phyloP scores from a whole-genome alignment of 257 asterid genomes.

The Nicotiana benthamiana region DNA sequence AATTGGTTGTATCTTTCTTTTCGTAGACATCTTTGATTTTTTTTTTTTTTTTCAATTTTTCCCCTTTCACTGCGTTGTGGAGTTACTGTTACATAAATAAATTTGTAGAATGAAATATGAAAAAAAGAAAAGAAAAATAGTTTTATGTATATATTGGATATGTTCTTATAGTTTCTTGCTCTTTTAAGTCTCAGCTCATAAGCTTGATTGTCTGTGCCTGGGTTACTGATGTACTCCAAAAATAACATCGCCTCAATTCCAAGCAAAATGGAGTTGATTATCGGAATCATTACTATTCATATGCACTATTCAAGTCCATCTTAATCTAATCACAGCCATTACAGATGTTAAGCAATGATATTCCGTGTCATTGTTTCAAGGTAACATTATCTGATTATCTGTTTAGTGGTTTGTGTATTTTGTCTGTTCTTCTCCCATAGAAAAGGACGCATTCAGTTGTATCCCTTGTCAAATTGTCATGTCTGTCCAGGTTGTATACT shows the following conservation, averaged over 20 bases:
- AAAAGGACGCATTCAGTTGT: background rate
- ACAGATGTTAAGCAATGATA: background rate
- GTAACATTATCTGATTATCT: background rate
- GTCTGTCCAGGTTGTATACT: background rate
- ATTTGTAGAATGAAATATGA: slow-evolving; percentile 23
- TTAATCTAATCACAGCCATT: background rate
- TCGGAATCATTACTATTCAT: background rate
- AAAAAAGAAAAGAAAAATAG: slow-evolving; percentile 10
- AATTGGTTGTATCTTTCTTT: slow-evolving; percentile 23
- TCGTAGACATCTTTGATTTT: slow-evolving; percentile 3
- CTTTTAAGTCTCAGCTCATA: background rate
- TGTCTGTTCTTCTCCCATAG: background rate
- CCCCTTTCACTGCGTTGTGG: slow-evolving; percentile 22
- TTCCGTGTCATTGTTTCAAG: background rate
- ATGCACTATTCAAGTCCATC: background rate
- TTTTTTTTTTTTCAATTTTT: no score
- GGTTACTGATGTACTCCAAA: background rate
- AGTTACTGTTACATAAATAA: slow-evolving; percentile 62
- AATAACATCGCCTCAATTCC: background rate
- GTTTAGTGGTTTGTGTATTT: background rate
- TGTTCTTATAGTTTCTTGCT: background rate
- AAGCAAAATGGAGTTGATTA: background rate
- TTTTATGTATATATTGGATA: slow-evolving; percentile 25
- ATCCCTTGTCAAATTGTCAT: background rate
- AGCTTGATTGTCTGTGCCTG: background rate